phyloP scores from a whole-genome alignment of 345 rosid species.

The Salix purpurea region DNA sequence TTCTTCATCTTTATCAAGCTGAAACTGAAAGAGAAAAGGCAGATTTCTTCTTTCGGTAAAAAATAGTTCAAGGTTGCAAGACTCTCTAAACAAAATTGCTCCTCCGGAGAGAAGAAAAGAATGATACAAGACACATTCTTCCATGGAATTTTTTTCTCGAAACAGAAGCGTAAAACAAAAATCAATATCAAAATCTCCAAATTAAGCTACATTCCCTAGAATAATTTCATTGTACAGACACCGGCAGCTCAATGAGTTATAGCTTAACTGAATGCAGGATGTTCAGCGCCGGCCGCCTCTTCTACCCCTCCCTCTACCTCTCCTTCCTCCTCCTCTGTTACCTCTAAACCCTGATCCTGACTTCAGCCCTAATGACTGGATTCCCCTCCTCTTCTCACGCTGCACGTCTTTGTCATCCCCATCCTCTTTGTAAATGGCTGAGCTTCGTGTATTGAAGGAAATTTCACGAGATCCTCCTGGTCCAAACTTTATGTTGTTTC shows the following conservation, averaged over 20 bases:
- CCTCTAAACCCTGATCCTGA: conserved; percentile 44
- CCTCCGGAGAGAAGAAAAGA: background rate
- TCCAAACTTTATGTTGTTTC: conserved; percentile 61
- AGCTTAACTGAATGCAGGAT: background rate
- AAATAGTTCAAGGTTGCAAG: background rate
- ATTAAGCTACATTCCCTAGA: background rate
- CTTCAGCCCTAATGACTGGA: conserved; percentile 72
- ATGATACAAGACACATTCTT: background rate
- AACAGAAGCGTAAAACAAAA: background rate
- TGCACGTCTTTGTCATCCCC: conserved; percentile 37
- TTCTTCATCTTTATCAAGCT: background rate
- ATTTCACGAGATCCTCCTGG: conserved; percentile 89
- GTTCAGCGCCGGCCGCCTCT: conserved; percentile 33
- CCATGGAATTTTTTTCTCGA: background rate
- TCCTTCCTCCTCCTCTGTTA: conserved; percentile 35
- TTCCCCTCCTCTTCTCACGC: conserved; percentile 60
- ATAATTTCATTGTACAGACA: background rate
- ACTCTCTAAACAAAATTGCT: background rate
- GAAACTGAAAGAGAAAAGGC: background rate
- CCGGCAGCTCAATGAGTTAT: background rate
- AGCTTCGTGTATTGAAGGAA: conserved; percentile 62
- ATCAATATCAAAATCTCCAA: background rate
- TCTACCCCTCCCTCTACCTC: conserved; percentile 24
- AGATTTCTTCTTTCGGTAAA: too few relatives aligned
- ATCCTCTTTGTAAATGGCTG: conserved; percentile 58